Base-by-base conservation (phyloP, 2,329 filamentous ascomycete species). In the Aspergillus amoenus region DNA sequence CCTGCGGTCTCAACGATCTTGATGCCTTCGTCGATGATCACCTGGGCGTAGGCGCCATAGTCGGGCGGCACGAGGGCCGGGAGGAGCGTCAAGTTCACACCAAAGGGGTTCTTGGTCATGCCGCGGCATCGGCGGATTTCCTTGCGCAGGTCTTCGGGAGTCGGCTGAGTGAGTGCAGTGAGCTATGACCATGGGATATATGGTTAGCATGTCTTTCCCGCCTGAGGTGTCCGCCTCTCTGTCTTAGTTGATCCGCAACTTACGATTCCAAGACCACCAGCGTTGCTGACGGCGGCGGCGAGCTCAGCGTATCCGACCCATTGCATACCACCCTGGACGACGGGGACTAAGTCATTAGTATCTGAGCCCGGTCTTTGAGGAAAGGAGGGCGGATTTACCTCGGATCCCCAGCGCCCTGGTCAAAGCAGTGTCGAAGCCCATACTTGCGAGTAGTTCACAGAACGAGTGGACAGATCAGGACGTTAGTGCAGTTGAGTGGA, bases 61-160 rank as follows among this genome's bases (percentile, higher is more conserved):
- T 97, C 88, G 5, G 94, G 94, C 6, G 94, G 91, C 9, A 91
- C 88, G 67, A 97, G 84, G 55, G 93, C 84, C 27, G 94, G 94
- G 45, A 97, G 88, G 61, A 97, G 88, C 8, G 94, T 99, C 66
- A 97, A 85, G 79, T 99, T 99, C 68, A 97, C 93, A 69, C 84
- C 94, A 75, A 99, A 97, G 43, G 79, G 79, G 61, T 78, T 77
- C 46, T 77, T 76, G 61, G 80, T 81, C 70, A 97, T 86, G 63
- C 82, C 85, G 66, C 87, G 88, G 82, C 91, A 96, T 78, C 85
- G 88, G 62, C 85, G 88, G 77, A 99, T 99, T 80, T 99, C 94
- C 71, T 90, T 89, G 75, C 93, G 92, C 56, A 99, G 87, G 72
- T 91, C 92, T 75, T 92, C 90, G 47, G 94, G 93, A 15, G 90